Conservation (phyloP, 225 moss, liverwort and hornwort species). For the Neckera pumila region DNA sequence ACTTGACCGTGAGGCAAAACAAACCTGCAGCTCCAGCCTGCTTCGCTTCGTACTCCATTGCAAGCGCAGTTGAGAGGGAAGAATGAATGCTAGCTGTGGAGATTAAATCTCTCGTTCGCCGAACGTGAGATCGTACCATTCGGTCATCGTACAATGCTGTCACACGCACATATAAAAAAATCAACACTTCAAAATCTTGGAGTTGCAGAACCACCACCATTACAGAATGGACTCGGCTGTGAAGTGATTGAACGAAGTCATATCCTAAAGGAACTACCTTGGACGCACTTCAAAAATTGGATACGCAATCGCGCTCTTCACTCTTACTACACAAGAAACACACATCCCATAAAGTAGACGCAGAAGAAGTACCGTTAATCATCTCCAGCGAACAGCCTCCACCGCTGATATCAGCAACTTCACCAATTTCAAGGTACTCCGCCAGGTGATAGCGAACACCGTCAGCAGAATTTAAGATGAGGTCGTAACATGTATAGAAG, state of each 20-base stretch:
- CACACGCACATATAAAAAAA: not conserved
- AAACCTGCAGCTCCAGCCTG: constrained; percentile 54
- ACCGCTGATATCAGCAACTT: constrained; percentile 87
- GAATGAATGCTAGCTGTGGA: constrained; percentile 74
- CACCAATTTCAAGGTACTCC: constrained; percentile 94
- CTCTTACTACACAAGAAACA: not conserved
- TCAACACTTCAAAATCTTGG: not conserved
- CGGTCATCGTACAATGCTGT: constrained; percentile 90
- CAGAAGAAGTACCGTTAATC: constrained; percentile 60
- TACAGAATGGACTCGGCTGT: not conserved
- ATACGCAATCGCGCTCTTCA: not conserved
- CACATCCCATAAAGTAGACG: not conserved
- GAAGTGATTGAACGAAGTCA: not conserved
- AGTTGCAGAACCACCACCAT: not conserved
- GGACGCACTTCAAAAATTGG: not conserved
- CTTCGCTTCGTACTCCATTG: constrained; percentile 72
- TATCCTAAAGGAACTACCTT: not conserved
- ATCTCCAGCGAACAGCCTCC: constrained; percentile 87
- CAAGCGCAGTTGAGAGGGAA: constrained; percentile 90
- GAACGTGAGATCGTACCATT: constrained; percentile 84
- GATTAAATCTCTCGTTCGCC: constrained; percentile 74
- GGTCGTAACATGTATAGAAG: constrained; percentile 93
- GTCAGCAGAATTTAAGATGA: constrained; percentile 73
- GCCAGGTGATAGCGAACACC: constrained; percentile 81
- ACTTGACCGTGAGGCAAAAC: not conserved